Evolutionary conservation across 2,329 filamentous ascomycete genomes (phyloP), one percentile per base, ranked within the genome.

Genomic region (Alternaria hordeiaustralica): DNA sequence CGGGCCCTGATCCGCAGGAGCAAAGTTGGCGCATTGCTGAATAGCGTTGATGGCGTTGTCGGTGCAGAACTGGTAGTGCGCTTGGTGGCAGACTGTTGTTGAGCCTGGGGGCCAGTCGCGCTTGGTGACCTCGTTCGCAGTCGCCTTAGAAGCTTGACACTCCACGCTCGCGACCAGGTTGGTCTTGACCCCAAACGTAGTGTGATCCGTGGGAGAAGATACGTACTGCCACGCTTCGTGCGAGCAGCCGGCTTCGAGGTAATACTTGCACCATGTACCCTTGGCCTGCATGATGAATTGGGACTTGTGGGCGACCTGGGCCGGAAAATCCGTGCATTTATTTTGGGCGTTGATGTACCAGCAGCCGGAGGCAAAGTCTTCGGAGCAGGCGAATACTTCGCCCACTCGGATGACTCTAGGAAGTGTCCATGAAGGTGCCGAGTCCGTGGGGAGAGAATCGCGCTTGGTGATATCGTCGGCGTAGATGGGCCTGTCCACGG

Each of bases 1-100:
- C 5, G 58, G 50, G 9, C 50, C 43, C 20, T 45, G 28, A n/a
- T 45, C 41, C 9, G 21, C 28, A 21, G 58, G 20, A 28, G 45
- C 58, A 36, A 55, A 55, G 43, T 46, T 60, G 20, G 44, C 28
- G 44, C 58, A 60, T 13, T 33, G 43, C 26, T 55, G 15, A 6
- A 55, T 55, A 4, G 58, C 50, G 6, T 60, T 49, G 20, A 49
- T 46, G 4, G 20, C n/a, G 25, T 60, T 55, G 12, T 60, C 43
- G 41, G 33, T 55, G 30, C 58, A 60, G n/a, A 13, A 46, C 8
- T 25, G n/a, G 30, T 33, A 56, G 20, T 61, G 21, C n/a, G 7
- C 6, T 21, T 33, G 18, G 49, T 18, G 49, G 18, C 49, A 51
- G 28, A 51, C 20, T 12, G 49, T 23, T 33, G 49, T 51, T 12